Conservation (phyloP, 148 eudicot species). For the Cornus controversa region DNA sequence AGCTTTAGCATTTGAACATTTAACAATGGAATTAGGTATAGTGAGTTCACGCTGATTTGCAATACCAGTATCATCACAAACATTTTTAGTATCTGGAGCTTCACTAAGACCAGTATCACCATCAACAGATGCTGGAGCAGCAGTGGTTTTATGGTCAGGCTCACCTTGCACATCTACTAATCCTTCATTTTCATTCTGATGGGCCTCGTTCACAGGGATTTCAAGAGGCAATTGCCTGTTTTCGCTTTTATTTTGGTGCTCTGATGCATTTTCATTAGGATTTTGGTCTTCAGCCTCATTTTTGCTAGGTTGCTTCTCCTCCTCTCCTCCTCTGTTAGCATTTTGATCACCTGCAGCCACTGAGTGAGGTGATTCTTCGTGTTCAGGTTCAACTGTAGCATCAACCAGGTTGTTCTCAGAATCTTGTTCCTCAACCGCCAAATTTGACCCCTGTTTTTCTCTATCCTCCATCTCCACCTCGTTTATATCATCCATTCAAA, state of each 20-base stretch:
- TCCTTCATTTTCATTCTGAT: slow-evolving; percentile 15
- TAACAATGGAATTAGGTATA: slow-evolving; percentile 22
- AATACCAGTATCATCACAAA: background rate
- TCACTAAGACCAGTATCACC: slow-evolving; percentile 10
- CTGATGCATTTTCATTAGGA: background rate
- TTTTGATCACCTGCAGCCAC: slow-evolving; percentile 16
- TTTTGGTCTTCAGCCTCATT: background rate
- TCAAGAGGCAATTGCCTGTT: slow-evolving; percentile 8
- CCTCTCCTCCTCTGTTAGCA: slow-evolving; percentile 3
- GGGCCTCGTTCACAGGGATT: slow-evolving; percentile 14
- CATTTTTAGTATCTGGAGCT: slow-evolving; percentile 13
- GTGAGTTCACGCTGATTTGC: slow-evolving; percentile 21
- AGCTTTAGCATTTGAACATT: slow-evolving; percentile 22
- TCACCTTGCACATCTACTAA: slow-evolving; percentile 9
- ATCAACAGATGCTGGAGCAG: background rate
- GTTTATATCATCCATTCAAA: slow-evolving; percentile 20
- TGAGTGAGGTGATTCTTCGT: slow-evolving; percentile 17
- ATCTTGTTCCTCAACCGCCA: slow-evolving; percentile 8
- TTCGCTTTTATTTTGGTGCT: slow-evolving; percentile 12
- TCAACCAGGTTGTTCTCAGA: slow-evolving; percentile 11
- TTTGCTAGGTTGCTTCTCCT: background rate
- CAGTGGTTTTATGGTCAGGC: background rate
- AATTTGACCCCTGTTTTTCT: slow-evolving; percentile 11
- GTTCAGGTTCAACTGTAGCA: slow-evolving; percentile 12
- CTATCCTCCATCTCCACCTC: slow-evolving; percentile 46